Percentiles rank a stretch among this genome's conserved stretches.
phyloP scores from a whole-genome alignment of 257 asterid species.

The Rubia yunnanensis region DNA sequence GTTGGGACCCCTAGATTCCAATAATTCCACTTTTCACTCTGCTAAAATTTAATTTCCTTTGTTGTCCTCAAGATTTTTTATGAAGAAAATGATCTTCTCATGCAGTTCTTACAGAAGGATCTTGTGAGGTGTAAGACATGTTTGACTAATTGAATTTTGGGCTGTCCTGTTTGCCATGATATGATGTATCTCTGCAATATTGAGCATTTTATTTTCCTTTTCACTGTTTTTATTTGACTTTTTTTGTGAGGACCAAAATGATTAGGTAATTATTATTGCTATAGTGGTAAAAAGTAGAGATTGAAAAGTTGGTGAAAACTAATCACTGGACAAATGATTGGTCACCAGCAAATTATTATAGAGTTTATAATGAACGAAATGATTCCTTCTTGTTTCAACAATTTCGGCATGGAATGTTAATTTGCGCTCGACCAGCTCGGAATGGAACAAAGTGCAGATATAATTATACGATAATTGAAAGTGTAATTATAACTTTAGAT shows the following conservation, averaged over 20 bases:
- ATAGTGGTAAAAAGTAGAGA: too few species aligned
- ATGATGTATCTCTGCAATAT: neutral
- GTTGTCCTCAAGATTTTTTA: neutral
- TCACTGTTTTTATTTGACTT: too few species aligned
- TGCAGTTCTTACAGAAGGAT: neutral
- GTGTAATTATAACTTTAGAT: too few species aligned
- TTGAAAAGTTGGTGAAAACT: too few species aligned
- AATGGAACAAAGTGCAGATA: too few species aligned
- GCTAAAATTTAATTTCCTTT: neutral
- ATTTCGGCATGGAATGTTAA: too few species aligned
- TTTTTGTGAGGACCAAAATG: neutral
- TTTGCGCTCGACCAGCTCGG: too few species aligned
- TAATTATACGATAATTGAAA: too few species aligned
- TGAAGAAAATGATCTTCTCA: neutral
- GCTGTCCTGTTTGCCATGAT: neutral
- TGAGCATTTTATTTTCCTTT: neutral
- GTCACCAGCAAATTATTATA: too few species aligned
- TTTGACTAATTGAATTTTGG: conserved; percentile 5
- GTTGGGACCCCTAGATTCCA: neutral
- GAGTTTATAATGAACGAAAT: too few species aligned
- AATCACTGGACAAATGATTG: too few species aligned
- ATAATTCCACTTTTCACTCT: neutral
- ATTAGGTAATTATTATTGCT: neutral
- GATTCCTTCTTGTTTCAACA: too few species aligned
- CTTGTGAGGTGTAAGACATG: neutral